Evolutionary conservation across 2,329 filamentous ascomycete genomes (phyloP).

Genomic region (Claviceps fusiformis): DNA sequence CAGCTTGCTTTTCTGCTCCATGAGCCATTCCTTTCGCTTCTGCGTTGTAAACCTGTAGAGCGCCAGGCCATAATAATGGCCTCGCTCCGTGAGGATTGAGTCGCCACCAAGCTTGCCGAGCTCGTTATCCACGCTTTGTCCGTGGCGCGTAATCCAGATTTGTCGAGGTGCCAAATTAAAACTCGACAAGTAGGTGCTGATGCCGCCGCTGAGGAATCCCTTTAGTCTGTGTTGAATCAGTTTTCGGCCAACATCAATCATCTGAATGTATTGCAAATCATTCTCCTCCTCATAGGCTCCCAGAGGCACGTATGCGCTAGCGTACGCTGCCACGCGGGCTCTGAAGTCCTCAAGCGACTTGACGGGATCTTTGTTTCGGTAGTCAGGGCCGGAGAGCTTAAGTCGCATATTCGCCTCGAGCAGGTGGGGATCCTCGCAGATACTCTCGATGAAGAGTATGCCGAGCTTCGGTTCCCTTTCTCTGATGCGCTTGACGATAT

Average conservation of each 20-base stretch:
- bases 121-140: constrained; percentile 79
- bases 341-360: constrained; percentile 84
- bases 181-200: constrained; percentile 88
- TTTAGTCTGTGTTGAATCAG: constrained; percentile 80
- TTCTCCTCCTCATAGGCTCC: constrained; percentile 84
- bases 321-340: constrained; percentile 80
- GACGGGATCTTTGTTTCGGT: constrained; percentile 80
- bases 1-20: constrained; percentile 67
- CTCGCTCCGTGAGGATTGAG: constrained; percentile 68
- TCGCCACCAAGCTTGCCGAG: constrained; percentile 84
- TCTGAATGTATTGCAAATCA: constrained; percentile 89
- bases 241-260: constrained; percentile 95
- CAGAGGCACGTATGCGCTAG: constrained; percentile 83
- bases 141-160: constrained; percentile 96
- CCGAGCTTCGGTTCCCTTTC: constrained; percentile 74
- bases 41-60: constrained; percentile 73
- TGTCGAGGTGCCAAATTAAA: constrained; percentile 93
- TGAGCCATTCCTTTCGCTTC: constrained; percentile 69
- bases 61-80: constrained; percentile 63
- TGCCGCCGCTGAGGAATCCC: constrained; percentile 83
- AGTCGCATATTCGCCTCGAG: constrained; percentile 94
- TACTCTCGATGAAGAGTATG: constrained; percentile 89
- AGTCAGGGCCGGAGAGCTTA: constrained; percentile 91
- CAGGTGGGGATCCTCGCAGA: constrained; percentile 72
- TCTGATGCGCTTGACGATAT: constrained; percentile 73